A percentile compares a stretch with the other conserved stretches of the same genome.
phyloP scores from a whole-genome alignment of 805 yeast genomes.

The Candida palmyrensis region DNA sequence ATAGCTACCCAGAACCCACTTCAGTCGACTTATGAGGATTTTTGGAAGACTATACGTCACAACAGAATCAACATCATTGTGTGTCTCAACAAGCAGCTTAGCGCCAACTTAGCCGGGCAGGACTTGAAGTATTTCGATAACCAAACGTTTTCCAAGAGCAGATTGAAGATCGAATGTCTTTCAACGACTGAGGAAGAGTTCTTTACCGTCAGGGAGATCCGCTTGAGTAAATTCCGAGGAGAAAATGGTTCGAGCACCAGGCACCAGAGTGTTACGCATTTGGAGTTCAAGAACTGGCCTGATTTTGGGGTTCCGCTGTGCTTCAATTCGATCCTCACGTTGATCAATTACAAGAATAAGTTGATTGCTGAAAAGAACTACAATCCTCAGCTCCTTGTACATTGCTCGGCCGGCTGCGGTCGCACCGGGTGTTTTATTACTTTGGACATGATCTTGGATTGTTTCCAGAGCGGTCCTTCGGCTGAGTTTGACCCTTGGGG shows the following conservation, averaged over 20 bases:
- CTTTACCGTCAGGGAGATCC: constrained; percentile 14
- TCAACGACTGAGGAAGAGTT: constrained; percentile 7
- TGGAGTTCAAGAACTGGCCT: constrained; percentile 42
- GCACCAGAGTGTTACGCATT: constrained; percentile 24
- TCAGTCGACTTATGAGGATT: constrained; percentile 36
- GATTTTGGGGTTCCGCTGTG: constrained; percentile 40
- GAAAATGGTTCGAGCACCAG: neutral
- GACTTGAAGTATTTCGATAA: constrained; percentile 15
- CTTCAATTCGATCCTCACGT: constrained; percentile 23
- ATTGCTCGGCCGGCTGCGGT: constrained; percentile 61
- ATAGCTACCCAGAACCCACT: constrained; percentile 45
- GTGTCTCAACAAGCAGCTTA: constrained; percentile 28
- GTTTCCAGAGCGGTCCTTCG: constrained; percentile 10
- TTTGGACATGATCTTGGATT: constrained; percentile 34
- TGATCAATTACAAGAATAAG: constrained; percentile 30
- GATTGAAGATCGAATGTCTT: constrained; percentile 9
- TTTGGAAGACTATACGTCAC: constrained; percentile 35
- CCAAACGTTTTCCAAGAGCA: constrained; percentile 11
- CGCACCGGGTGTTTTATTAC: constrained; percentile 51
- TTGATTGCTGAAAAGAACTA: constrained; percentile 11
- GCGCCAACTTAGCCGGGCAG: constrained; percentile 12
- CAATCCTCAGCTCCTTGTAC: constrained; percentile 29
- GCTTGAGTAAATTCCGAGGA: constrained; percentile 8
- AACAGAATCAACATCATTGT: constrained; percentile 31
- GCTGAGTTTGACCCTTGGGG: constrained; percentile 15